Conservation (phyloP, 1,284 basidiomycete species). For the Papiliotrema flavescens region DNA sequence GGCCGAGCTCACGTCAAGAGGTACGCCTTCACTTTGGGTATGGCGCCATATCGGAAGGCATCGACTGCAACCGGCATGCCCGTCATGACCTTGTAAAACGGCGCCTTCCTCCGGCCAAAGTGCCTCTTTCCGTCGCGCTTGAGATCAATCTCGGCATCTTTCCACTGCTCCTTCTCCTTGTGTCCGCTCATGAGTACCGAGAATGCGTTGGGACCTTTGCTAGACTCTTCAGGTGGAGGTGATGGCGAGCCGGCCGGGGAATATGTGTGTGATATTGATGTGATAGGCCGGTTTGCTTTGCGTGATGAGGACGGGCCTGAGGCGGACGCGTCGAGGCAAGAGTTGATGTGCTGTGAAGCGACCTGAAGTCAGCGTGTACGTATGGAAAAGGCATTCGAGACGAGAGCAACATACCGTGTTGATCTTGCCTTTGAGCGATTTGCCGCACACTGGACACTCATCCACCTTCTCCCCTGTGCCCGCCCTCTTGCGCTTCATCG, state of each 20-base stretch:
- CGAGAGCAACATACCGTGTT: slow-evolving; percentile 24
- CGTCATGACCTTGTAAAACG: slow-evolving; percentile 89
- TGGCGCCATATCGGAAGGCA: slow-evolving; percentile 88
- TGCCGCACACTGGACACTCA: slow-evolving; percentile 37
- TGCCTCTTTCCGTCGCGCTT: slow-evolving; percentile 42
- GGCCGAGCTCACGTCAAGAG: slow-evolving; percentile 66
- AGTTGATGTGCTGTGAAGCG: slow-evolving; percentile 42
- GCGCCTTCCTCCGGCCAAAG: slow-evolving; percentile 68
- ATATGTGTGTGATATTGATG: slow-evolving; percentile 18
- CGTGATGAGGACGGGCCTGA: slow-evolving; percentile 3
- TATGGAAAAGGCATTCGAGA: neutral
- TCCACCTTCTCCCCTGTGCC: slow-evolving; percentile 12
- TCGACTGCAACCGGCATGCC: slow-evolving; percentile 98
- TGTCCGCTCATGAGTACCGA: slow-evolving; percentile 76
- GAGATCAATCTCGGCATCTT: slow-evolving; percentile 59
- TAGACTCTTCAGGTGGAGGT: slow-evolving; percentile 12
- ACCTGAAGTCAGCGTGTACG: slow-evolving; percentile 20
- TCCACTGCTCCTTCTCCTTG: slow-evolving; percentile 78
- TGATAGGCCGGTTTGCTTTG: slow-evolving; percentile 1
- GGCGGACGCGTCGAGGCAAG: slow-evolving; percentile 36
- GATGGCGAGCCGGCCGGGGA: slow-evolving; percentile 22
- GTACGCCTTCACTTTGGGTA: slow-evolving; percentile 81
- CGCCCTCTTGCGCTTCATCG: slow-evolving; percentile 5
- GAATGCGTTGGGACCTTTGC: slow-evolving; percentile 57
- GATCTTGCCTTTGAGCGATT: slow-evolving; percentile 22